These are phyloP conservation scores for Coniochaeta sp. DNA, from an alignment of 2,329 filamentous ascomycete genomes.

Conservation along the genomic window DNA sequence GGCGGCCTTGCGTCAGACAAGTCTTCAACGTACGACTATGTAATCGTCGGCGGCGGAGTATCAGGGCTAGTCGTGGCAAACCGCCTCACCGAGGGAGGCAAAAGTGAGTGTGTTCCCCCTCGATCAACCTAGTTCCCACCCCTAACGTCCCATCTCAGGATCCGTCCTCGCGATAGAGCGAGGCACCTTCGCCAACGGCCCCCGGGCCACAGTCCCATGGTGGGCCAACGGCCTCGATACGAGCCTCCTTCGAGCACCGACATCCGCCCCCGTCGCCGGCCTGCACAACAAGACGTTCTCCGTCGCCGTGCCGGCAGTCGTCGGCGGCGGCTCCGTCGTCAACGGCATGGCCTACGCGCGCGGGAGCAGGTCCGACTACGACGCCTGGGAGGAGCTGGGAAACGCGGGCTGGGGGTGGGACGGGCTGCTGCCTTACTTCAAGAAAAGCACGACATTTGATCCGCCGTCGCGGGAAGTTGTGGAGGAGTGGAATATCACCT, in stretches of 20 bases:
- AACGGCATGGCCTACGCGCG: slow-evolving; percentile 35
- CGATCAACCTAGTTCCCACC: no score
- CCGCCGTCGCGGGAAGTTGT: slow-evolving; percentile 6
- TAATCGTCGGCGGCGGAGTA: no score
- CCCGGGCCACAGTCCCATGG: slow-evolving; percentile 12
- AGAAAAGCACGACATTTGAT: slow-evolving; percentile 24
- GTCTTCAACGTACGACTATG: no score
- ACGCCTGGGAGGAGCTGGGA: slow-evolving; percentile 34
- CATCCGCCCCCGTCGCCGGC: slow-evolving; percentile 11
- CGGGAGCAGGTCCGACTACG: slow-evolving; percentile 30
- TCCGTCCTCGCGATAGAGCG: slow-evolving; percentile 14
- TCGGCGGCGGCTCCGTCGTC: slow-evolving; percentile 32
- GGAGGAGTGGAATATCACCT: slow-evolving; percentile 12
- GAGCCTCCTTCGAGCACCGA: slow-evolving; percentile 8
- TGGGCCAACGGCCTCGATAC: slow-evolving; percentile 11
- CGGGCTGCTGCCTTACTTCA: slow-evolving; percentile 39
- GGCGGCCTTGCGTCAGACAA: no score
- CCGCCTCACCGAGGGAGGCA: no score
- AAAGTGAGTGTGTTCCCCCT: no score
- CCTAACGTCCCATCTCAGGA: no score
- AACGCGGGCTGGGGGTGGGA: slow-evolving; percentile 34
- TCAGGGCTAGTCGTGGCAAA: no score
- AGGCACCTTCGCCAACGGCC: slow-evolving; percentile 13
- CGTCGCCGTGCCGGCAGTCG: slow-evolving; percentile 17
- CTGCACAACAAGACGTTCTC: slow-evolving; percentile 11